Evolutionary conservation across 805 yeast species (phyloP).

Genomic region (Pichia manshurica): DNA sequence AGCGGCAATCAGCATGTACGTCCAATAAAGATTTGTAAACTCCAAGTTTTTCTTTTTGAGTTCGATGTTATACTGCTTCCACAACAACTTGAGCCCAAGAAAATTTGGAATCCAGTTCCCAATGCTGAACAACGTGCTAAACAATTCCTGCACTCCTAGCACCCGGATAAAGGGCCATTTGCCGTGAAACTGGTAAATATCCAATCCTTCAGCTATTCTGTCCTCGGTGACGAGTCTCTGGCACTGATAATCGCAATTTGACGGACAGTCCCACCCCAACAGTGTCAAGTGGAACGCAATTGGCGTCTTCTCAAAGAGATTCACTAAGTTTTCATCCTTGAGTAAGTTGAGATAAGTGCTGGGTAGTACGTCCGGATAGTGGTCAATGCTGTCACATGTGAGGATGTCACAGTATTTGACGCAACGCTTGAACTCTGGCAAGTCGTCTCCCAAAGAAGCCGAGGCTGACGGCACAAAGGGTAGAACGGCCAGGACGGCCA

Average conservation of each 20-base stretch:
- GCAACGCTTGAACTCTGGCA: constrained; percentile 54
- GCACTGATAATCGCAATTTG: constrained; percentile 90
- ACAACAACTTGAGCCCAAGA: constrained; percentile 36
- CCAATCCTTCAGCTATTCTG: constrained; percentile 42
- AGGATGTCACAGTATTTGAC: constrained; percentile 42
- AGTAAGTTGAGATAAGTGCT: constrained; percentile 24
- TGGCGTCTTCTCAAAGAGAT: constrained; percentile 35
- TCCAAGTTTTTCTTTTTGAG: constrained; percentile 18
- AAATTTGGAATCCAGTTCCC: constrained; percentile 64
- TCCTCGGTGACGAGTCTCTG: constrained; percentile 67
- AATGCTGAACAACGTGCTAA: constrained; percentile 73
- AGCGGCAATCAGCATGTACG: constrained; percentile 45
- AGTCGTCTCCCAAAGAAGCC: constrained; percentile 58
- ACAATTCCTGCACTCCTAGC: constrained; percentile 79
- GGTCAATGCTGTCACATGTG: constrained; percentile 24
- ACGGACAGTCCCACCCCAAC: constrained; percentile 67
- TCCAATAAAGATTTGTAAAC: constrained; percentile 27
- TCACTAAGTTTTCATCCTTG: constrained; percentile 30
- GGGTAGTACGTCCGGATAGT: constrained; percentile 20
- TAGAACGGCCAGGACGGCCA: background rate
- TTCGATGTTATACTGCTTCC: constrained; percentile 20
- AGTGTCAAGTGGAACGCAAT: constrained; percentile 38
- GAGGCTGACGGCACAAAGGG: background rate
- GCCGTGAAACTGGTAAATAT: constrained; percentile 84
- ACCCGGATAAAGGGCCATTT: constrained; percentile 91